Evolutionary conservation across 1,139 yeast genomes (phyloP).

Genomic region (Debaryomyces psychrophilus): DNA sequence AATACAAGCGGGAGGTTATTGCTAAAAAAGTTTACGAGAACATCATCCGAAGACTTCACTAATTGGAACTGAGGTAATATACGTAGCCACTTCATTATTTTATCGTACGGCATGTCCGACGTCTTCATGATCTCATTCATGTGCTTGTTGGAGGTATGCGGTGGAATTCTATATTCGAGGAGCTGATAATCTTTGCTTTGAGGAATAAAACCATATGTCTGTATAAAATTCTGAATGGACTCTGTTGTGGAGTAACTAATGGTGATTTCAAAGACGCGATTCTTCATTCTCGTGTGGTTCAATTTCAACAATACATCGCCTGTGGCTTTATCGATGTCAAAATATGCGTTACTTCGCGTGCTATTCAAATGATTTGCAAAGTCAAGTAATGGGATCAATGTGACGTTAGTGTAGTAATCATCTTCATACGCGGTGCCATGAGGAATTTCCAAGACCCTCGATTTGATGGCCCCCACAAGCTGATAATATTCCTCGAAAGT

Average conservation of each 20-base stretch:
- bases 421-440: slow-evolving; percentile 27
- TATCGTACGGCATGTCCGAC: slow-evolving; percentile 9
- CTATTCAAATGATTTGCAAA: slow-evolving; percentile 59
- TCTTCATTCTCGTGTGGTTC: slow-evolving; percentile 8
- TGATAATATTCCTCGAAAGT: slow-evolving; percentile 34
- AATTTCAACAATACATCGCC: slow-evolving; percentile 46
- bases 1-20: slow-evolving; percentile 22
- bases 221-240: slow-evolving; percentile 48
- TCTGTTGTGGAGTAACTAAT: slow-evolving; percentile 55
- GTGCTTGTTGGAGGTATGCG: neutral
- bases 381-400: slow-evolving; percentile 68
- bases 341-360: slow-evolving; percentile 50
- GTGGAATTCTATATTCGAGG: slow-evolving; percentile 16
- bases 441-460: slow-evolving; percentile 69
- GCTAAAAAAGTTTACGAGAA: slow-evolving; percentile 23
- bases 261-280: slow-evolving; percentile 33
- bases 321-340: slow-evolving; percentile 58
- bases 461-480: slow-evolving; percentile 52
- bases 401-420: slow-evolving; percentile 52
- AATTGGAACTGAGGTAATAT: slow-evolving; percentile 31
- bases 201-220: slow-evolving; percentile 64
- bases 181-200: slow-evolving; percentile 17
- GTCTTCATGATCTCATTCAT: slow-evolving; percentile 7
- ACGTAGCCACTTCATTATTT: slow-evolving; percentile 29
- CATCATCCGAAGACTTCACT: slow-evolving; percentile 16